Evolutionary conservation across 352 stramenopile species (phyloP), one percentile per base, ranked within the genome.

Genomic region (Globisporangium recalcitrans): DNA sequence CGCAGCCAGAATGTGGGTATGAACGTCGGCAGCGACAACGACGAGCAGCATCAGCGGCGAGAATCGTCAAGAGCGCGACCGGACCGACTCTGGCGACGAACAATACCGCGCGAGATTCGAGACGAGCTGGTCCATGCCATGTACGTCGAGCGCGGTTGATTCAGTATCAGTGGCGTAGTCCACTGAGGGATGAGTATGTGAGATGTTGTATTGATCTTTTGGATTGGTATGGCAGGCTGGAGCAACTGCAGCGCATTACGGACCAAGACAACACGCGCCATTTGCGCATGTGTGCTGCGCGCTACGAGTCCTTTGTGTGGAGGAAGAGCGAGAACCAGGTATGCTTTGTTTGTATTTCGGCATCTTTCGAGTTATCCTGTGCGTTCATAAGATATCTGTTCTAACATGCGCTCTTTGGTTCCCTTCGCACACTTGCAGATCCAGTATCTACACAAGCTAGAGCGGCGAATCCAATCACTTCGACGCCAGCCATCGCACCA

Each of bases 251-350:
- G 53, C 67, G 81, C n/a, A 82, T 88, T 53, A 85, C 78, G 26
- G 81, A 78, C 3, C 73, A 80, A 40, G 66, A 69, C 1, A 72
- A 88, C 46, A 44, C 68, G 10, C 74, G 74, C n/a, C 78, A 88
- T 29, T 52, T 90, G 56, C 68, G 81, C 31, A 73, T 78, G 60
- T 90, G 78, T 34, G 81, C 81, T 26, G 73, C 78, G 2, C 68
- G 79, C 16, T 90, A 90, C 61, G 81, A 90, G 63, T 85, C 77
- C 58, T 80, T 84, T 31, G 81, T 88, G 26, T 88, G 78, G 81
- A 78, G 86, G 60, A 87, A 80, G 55, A 87, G 78, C 51, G 72
- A 69, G 1, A 87, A 79, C 48, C 74, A 87, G 58, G 73, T 90
- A 27, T 29, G 69, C 59, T n/a, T 32, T n/a, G n/a, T n/a, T n/a